Base-by-base conservation (phyloP, 331 rosid genomes). In the Telfairia occidentalis region DNA sequence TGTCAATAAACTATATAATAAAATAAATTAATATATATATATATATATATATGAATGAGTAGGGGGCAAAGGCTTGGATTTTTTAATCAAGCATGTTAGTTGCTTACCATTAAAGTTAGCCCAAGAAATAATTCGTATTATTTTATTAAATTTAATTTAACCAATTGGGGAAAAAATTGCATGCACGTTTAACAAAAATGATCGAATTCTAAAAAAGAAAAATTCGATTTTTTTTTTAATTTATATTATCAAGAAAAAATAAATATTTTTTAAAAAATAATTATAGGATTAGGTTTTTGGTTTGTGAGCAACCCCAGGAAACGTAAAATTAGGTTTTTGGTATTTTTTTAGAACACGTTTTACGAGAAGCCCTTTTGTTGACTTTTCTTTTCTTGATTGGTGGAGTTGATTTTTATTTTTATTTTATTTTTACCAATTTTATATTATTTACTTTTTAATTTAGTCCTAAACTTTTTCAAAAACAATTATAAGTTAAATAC, bases 81-180 rank as follows among this genome's bases (percentile, higher is more conserved):
- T 13, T 30, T 34, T 26, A 32, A 63, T 65, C 19, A 38, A 46
- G 18, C n/a, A 37, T 37, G 52, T 65, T 65, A 65, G 50, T 65
- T n/a, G 72, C 72, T 35, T 38, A 4, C 72, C 72, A 65, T 65
- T 65, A 65, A 65, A 38, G 50, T 37, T 65, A 65, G 50, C 52
- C 30, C 32, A 65, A 37, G 1, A 65, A 65, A 65, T 38, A 65
- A 38, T n/a, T 37, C 50, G 10, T 3, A 65, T 65, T 37, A 37
- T 65, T 65, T 65, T 65, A 65, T 65, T 65, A 19, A 19, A 38
- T 65, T 65, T 37, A 65, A 65, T 19, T 2, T 35, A 5, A 12
- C 73, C 4, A 42, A 65, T 38, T 5, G 73, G 7, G 5, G 7
- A 23, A 66, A 66, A 42, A 40, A 66, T 23, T 23, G 34, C 72